Percentiles rank a stretch among this genome's conserved stretches.
Evolutionary conservation across 768 basidiomycete species (phyloP).

Genomic region (Kondoa malvinella): DNA sequence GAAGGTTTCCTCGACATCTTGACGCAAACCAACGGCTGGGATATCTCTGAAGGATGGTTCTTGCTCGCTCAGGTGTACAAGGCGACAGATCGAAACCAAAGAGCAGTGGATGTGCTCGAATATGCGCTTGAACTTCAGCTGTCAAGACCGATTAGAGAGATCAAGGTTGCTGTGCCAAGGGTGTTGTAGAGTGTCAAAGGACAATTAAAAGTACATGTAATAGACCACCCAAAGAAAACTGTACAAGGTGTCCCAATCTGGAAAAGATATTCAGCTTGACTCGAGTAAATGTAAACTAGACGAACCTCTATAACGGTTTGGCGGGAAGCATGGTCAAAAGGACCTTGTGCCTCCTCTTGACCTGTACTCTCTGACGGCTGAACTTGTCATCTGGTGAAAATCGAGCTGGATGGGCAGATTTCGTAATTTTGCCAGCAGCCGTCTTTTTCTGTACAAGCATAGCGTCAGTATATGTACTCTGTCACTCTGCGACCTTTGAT

Average conservation of each 20-base stretch:
- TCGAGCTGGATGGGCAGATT: conserved; percentile 93
- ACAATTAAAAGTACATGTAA: neutral
- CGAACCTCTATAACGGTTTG: conserved; percentile 56
- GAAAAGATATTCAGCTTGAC: neutral
- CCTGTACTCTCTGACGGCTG: conserved; percentile 87
- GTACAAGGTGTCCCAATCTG: neutral
- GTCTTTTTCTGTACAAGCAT: conserved; percentile 56
- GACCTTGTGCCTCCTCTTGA: conserved; percentile 81
- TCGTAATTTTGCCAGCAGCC: conserved; percentile 62
- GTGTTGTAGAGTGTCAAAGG: conserved; percentile 10
- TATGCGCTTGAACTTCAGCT: conserved; percentile 44
- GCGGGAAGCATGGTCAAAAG: conserved; percentile 75
- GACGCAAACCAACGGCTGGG: conserved; percentile 61
- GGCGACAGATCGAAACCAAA: conserved; percentile 50
- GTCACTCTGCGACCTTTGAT: too few relatives aligned
- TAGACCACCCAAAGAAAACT: neutral
- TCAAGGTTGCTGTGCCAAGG: conserved; percentile 27
- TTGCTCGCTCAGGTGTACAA: conserved; percentile 67
- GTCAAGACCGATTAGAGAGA: conserved; percentile 30
- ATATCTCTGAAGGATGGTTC: conserved; percentile 88
- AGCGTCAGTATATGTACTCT: too few relatives aligned
- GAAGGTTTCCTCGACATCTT: conserved; percentile 61
- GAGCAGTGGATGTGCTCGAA: conserved; percentile 56
- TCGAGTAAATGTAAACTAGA: neutral
- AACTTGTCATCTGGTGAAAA: conserved; percentile 99